Percentiles rank a stretch among this genome's conserved stretches.
Conservation (phyloP, 2,329 filamentous ascomycete genomes). For the Metarhizium anisopliae region DNA sequence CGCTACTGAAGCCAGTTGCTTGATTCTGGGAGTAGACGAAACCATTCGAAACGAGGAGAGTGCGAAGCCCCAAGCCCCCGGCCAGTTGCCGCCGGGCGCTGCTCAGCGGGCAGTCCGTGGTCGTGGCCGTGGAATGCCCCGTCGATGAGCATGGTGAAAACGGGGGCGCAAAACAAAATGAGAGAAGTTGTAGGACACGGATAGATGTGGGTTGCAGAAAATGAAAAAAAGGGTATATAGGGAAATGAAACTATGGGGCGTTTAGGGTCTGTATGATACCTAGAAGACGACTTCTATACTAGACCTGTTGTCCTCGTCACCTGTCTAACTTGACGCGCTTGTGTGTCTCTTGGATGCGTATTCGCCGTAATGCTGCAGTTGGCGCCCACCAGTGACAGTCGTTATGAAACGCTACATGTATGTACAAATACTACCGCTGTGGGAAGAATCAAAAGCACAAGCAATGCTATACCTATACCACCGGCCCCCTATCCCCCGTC, state of each 20-base stretch:
- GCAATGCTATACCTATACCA: too few species aligned
- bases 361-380: too few species aligned
- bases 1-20: conserved; percentile 86
- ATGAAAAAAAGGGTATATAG: conserved; percentile 4
- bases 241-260: conserved; percentile 7
- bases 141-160: conserved; percentile 43
- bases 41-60: conserved; percentile 98
- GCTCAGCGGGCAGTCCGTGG: conserved; percentile 82
- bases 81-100: conserved; percentile 68
- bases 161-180: neutral
- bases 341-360: neutral
- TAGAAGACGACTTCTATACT: conserved; percentile 17
- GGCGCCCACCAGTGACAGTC: neutral
- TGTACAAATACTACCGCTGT: neutral
- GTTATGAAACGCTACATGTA: neutral
- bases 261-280: conserved; percentile 28
- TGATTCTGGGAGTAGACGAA: conserved; percentile 95
- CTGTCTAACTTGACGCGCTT: neutral
- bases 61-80: conserved; percentile 70
- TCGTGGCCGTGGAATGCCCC: conserved; percentile 81
- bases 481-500: conserved; percentile 9
- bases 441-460: too few species aligned
- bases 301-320: neutral
- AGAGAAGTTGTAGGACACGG: neutral
- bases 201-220: neutral